Evolutionary conservation across 2,329 filamentous ascomycete genomes (phyloP), one percentile per base, ranked within the genome.

Genomic region (Periconia sp.): DNA sequence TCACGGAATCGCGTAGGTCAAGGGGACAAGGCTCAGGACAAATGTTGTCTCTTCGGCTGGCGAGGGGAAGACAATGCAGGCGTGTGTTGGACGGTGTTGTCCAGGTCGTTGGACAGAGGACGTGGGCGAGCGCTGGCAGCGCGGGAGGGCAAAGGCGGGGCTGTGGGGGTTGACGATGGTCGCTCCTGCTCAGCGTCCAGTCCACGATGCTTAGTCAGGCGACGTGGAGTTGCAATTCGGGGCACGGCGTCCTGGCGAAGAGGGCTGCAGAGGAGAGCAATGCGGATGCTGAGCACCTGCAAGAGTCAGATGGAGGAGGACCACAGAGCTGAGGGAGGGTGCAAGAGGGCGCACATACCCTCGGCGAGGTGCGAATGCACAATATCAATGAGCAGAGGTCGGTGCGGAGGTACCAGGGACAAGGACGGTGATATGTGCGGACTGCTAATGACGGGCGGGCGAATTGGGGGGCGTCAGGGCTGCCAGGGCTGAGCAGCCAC

Each of bases 401-500:
- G 18, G 32, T 35, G n/a, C 21, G n/a, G 37, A 43, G 25, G 46
- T 38, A 38, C 37, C 22, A 46, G 49, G 41, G 47, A 43, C 28
- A 43, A 45, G 48, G 50, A 54, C 48, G 37, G 47, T 50, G 54
- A 43, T 48, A 40, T 39, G 31, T 43, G 39, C 39, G 46, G 48
- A 38, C 46, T 54, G 53, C 46, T 57, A 59, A 54, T 44, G 49
- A 36, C 41, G 52, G 44, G 48, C 53, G 50, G 57, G 56, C 54
- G 55, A 50, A 59, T 57, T 61, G 54, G 52, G 48, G 54, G 50
- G 56, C 36, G 52, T 46, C 49, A 52, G 32, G 58, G 52, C 48
- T 54, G 40, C 46, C 36, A 47, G 48, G 50, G 52, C 52, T 55
- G 51, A 49, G 36, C 29, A 32, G 34, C 18, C 31, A 36, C 29